Evolutionary conservation across 208 protist genomes (phyloP).

Genomic region (Trichomonas vaginalis): DNA sequence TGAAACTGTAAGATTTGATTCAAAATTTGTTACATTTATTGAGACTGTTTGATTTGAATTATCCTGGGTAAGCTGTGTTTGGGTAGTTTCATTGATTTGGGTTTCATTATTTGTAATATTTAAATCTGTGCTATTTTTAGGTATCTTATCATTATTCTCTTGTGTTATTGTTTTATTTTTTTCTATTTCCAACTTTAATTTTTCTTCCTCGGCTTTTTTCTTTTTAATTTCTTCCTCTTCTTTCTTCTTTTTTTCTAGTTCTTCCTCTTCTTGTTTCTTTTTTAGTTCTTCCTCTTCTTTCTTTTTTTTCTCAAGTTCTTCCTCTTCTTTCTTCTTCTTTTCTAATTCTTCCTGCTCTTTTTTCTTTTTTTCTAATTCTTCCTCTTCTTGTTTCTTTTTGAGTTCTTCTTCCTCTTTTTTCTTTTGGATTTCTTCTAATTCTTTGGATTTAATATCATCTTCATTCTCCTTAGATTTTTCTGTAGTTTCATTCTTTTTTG

Average conservation of each 20-base stretch:
- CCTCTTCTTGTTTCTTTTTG: not conserved
- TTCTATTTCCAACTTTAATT: not conserved
- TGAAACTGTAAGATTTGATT: too few relatives aligned
- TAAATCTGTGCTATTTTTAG: not conserved
- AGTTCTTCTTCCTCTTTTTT: not conserved
- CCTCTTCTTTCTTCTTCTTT: not conserved
- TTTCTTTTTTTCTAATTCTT: not conserved
- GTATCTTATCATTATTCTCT: not conserved
- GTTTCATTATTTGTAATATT: not conserved
- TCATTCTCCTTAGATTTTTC: not conserved
- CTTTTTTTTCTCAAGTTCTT: not conserved
- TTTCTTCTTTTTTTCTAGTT: not conserved
- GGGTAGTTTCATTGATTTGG: too few relatives aligned
- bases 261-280: not conserved
- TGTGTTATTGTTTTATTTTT: not conserved
- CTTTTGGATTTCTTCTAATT: not conserved
- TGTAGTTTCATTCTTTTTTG: not conserved
- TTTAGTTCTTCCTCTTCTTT: not conserved
- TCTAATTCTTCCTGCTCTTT: not conserved
- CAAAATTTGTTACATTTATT: too few relatives aligned
- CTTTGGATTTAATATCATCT: not conserved
- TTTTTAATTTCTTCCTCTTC: not conserved
- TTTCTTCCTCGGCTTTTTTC: too few relatives aligned
- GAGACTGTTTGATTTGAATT: too few relatives aligned
- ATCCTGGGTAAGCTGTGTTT: too few relatives aligned